phyloP scores from a whole-genome alignment of 805 yeast genomes.

The Lipomyces sp. region DNA sequence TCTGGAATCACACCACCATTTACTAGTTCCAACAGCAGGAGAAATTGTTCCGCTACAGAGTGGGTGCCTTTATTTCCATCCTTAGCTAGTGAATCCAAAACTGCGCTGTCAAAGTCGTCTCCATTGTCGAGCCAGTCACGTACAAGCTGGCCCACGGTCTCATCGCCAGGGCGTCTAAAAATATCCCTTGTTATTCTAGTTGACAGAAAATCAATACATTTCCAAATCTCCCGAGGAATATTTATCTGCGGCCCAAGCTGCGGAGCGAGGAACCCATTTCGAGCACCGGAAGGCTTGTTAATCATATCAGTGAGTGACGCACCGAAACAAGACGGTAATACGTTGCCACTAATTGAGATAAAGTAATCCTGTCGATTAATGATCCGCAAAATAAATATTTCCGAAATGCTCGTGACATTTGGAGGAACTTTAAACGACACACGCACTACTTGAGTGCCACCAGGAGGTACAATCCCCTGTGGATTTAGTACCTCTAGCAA shows the following conservation, averaged over 20 bases:
- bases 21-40: constrained; percentile 44
- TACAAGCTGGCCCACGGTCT: constrained; percentile 40
- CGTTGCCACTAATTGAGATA: constrained; percentile 37
- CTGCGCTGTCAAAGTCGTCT: constrained; percentile 43
- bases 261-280: constrained; percentile 17
- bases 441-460: constrained; percentile 37
- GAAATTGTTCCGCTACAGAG: constrained; percentile 47
- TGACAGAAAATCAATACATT: constrained; percentile 47
- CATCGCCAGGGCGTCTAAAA: constrained; percentile 35
- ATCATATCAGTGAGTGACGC: constrained; percentile 39
- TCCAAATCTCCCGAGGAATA: constrained; percentile 46
- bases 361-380: constrained; percentile 45
- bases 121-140: constrained; percentile 47
- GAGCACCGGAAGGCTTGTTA: constrained; percentile 25
- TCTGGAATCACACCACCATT: constrained; percentile 52
- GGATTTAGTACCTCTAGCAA: constrained; percentile 39
- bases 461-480: constrained; percentile 39
- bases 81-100: constrained; percentile 33
- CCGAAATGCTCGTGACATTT: constrained; percentile 25
- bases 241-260: constrained; percentile 27
- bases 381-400: constrained; percentile 43
- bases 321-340: constrained; percentile 46
- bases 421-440: constrained; percentile 26
- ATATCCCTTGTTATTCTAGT: constrained; percentile 37
- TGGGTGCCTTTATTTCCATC: constrained; percentile 49